phyloP scores from a whole-genome alignment of 1,284 basidiomycete genomes.

The Fomitopsis palustris region DNA sequence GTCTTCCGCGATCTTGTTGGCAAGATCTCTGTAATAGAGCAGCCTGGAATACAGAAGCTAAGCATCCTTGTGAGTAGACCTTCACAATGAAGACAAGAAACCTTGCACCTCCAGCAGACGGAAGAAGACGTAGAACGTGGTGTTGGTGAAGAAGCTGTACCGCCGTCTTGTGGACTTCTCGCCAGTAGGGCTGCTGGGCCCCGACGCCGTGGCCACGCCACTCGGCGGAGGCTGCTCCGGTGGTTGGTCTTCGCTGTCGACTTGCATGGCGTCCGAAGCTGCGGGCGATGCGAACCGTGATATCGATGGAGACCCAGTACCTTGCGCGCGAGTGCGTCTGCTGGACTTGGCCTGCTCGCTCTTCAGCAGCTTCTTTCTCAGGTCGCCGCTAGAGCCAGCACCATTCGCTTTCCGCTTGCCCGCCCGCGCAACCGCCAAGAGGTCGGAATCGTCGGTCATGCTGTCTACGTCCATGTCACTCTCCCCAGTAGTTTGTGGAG shows the following conservation, averaged over 20 bases:
- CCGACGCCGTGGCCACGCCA: not conserved
- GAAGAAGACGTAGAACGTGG: conserved; percentile 82
- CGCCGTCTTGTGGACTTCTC: conserved; percentile 39
- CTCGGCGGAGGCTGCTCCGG: conserved; percentile 11
- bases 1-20: conserved; percentile 44
- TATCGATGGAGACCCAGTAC: conserved; percentile 32
- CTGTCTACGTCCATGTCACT: conserved; percentile 50
- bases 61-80: not conserved
- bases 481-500: conserved; percentile 37
- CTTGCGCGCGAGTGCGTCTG: conserved; percentile 53
- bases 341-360: conserved; percentile 73
- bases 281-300: conserved; percentile 61
- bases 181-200: conserved; percentile 6
- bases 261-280: conserved; percentile 39
- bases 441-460: conserved; percentile 45
- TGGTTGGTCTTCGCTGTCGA: conserved; percentile 22
- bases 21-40: conserved; percentile 70
- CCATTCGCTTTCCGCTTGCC: conserved; percentile 37
- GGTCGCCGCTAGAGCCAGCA: conserved; percentile 49
- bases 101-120: conserved; percentile 76
- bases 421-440: conserved; percentile 34
- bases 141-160: conserved; percentile 86
- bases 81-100: not conserved
- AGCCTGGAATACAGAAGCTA: conserved; percentile 89
- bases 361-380: conserved; percentile 74